phyloP scores from a whole-genome alignment of 352 stramenopile species.

The Phytopythium chamaehyphon region DNA sequence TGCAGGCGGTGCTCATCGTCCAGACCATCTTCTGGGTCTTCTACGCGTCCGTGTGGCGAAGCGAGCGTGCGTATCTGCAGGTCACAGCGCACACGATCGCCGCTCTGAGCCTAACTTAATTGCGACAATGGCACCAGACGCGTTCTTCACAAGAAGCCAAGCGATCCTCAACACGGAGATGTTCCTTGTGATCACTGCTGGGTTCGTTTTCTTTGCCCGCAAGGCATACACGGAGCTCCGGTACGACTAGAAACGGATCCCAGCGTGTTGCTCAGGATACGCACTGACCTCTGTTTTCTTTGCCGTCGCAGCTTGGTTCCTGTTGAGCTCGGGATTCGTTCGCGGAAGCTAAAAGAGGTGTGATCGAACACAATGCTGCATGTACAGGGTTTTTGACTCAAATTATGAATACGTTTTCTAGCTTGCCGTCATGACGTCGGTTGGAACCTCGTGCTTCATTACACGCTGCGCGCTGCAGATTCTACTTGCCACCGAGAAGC shows the following conservation, averaged over 20 bases:
- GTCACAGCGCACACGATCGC: too few relatives aligned
- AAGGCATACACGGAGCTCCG: slow-evolving; percentile 80
- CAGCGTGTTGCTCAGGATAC: not conserved
- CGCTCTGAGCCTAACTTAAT: too few relatives aligned
- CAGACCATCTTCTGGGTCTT: slow-evolving; percentile 78
- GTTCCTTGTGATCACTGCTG: slow-evolving; percentile 67
- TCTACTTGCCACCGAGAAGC: slow-evolving; percentile 58
- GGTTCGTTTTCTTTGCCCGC: slow-evolving; percentile 73
- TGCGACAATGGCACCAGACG: slow-evolving; percentile 24
- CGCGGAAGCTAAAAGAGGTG: slow-evolving; percentile 79
- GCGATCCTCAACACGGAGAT: slow-evolving; percentile 81
- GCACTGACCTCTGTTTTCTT: not conserved
- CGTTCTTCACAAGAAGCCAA: slow-evolving; percentile 77
- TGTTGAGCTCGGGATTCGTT: slow-evolving; percentile 77
- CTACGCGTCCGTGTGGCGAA: slow-evolving; percentile 66
- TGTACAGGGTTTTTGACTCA: too few relatives aligned
- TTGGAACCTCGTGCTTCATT: slow-evolving; percentile 85
- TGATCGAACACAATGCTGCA: not conserved
- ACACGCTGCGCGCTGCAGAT: slow-evolving; percentile 66
- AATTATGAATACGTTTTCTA: too few relatives aligned
- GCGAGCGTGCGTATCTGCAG: slow-evolving; percentile 44
- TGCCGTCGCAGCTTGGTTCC: slow-evolving; percentile 52
- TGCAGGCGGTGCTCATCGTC: slow-evolving; percentile 49
- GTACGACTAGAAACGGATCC: slow-evolving; percentile 13
- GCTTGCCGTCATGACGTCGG: slow-evolving; percentile 70